Percentiles rank a stretch among this genome's conserved stretches.
These are phyloP conservation scores for Pleurotus djamor DNA, from an alignment of 768 basidiomycete genomes.

Conservation along the genomic window DNA sequence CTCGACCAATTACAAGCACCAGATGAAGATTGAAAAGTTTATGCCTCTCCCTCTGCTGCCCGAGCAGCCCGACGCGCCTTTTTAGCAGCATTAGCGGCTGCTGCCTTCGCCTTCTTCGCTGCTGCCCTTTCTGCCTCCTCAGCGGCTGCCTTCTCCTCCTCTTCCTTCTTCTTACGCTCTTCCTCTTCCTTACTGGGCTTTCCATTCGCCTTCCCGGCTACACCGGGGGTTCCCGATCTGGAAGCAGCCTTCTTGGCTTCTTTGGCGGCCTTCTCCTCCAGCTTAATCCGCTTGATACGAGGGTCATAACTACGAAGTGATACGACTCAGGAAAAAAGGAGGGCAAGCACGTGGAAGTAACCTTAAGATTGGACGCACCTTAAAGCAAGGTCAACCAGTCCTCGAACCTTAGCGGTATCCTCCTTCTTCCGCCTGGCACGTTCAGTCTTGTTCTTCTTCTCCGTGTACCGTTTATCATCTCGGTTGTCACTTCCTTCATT, in stretches of 20 bases:
- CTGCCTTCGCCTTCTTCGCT: slow-evolving; percentile 82
- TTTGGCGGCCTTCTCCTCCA: slow-evolving; percentile 91
- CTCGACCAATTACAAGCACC: background rate
- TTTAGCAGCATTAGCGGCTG: slow-evolving; percentile 88
- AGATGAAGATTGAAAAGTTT: slow-evolving; percentile 19
- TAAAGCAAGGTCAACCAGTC: slow-evolving; percentile 84
- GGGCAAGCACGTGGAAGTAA: background rate
- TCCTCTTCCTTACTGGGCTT: slow-evolving; percentile 74
- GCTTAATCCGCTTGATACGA: slow-evolving; percentile 95
- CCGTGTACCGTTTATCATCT: slow-evolving; percentile 97
- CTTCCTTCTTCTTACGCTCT: slow-evolving; percentile 72
- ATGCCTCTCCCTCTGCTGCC: slow-evolving; percentile 38
- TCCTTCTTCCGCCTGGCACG: slow-evolving; percentile 97
- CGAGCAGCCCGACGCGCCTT: slow-evolving; percentile 61
- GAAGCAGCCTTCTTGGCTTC: slow-evolving; percentile 71
- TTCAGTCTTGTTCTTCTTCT: slow-evolving; percentile 99
- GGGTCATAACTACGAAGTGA: slow-evolving; percentile 63
- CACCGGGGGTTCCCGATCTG: slow-evolving; percentile 48
- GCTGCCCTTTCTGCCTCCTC: slow-evolving; percentile 88
- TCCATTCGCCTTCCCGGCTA: slow-evolving; percentile 1
- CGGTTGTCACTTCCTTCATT: slow-evolving; percentile 97
- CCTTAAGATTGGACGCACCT: slow-evolving; percentile 23
- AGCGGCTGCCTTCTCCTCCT: slow-evolving; percentile 68
- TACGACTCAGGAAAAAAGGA: background rate
- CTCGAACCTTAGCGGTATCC: slow-evolving; percentile 86